These are phyloP conservation scores for Trichoderma harzianum DNA, from an alignment of 2,329 filamentous ascomycete species.

Conservation along the genomic window DNA sequence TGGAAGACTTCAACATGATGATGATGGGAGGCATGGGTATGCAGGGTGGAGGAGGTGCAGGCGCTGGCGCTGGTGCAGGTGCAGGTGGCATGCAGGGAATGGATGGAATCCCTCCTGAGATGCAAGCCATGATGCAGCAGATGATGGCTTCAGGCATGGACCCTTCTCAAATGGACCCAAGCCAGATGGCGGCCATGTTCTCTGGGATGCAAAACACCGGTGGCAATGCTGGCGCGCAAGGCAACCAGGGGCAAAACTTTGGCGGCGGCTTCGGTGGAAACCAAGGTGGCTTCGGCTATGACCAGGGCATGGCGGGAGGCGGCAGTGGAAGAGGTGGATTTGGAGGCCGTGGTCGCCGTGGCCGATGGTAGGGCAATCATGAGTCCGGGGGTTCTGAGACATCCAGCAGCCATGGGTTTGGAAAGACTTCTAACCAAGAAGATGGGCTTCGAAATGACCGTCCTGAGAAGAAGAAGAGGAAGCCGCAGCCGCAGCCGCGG, in stretches of 20 bases:
- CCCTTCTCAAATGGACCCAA: slow-evolving; percentile 63
- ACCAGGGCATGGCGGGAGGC: slow-evolving; percentile 45
- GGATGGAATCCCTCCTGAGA: slow-evolving; percentile 63
- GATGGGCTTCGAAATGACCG: background rate
- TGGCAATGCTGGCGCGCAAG: slow-evolving; percentile 43
- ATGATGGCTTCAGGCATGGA: slow-evolving; percentile 66
- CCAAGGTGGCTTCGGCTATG: slow-evolving; percentile 51
- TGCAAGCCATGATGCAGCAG: slow-evolving; percentile 68
- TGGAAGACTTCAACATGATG: slow-evolving; percentile 65
- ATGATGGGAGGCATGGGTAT: slow-evolving; percentile 60
- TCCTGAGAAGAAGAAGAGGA: background rate
- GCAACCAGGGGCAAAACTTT: slow-evolving; percentile 51
- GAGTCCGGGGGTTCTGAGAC: background rate
- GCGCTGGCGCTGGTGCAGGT: slow-evolving; percentile 31
- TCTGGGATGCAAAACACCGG: slow-evolving; percentile 52
- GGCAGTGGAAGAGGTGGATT: slow-evolving; percentile 30
- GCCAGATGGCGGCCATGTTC: slow-evolving; percentile 58
- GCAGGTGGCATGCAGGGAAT: slow-evolving; percentile 50
- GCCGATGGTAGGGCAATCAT: slow-evolving; percentile 26
- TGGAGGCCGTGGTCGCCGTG: slow-evolving; percentile 31
- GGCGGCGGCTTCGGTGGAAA: slow-evolving; percentile 51
- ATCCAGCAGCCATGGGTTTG: background rate
- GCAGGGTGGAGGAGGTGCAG: slow-evolving; percentile 33
- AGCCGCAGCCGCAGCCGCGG: background rate
- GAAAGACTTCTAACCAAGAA: background rate